Conservation (phyloP, 2,329 filamentous ascomycete genomes). For the Phialocephala sp. region DNA sequence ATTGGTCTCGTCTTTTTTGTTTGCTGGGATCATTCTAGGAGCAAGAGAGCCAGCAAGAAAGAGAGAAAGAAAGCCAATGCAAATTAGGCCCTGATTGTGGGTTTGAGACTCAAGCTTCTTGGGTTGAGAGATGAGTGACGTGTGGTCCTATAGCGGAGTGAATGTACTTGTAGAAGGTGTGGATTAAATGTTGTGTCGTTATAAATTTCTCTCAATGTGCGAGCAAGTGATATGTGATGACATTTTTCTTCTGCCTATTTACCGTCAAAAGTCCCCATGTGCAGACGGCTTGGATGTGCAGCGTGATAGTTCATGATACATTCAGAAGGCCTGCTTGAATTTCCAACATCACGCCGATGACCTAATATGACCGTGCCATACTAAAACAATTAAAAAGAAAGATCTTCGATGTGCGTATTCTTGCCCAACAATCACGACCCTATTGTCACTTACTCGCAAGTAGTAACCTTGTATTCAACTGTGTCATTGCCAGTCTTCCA, state of each 20-base stretch:
- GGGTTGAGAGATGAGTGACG: background rate
- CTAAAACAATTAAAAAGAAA: background rate
- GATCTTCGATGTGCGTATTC: too few relatives aligned
- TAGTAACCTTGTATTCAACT: constrained; percentile 50
- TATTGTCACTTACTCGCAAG: constrained; percentile 39
- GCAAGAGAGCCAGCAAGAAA: constrained; percentile 4
- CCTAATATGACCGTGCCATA: background rate
- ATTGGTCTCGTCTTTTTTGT: background rate
- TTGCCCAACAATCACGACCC: too few relatives aligned
- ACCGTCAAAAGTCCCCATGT: background rate
- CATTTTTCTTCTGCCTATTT: too few relatives aligned
- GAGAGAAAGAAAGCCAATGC: background rate
- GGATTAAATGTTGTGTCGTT: background rate
- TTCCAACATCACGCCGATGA: background rate
- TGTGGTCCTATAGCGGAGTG: background rate
- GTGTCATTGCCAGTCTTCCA: constrained; percentile 51
- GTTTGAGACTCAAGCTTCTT: background rate
- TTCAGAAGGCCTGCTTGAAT: background rate
- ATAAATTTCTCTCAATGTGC: too few relatives aligned
- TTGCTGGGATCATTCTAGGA: constrained; percentile 6
- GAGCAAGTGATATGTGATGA: too few relatives aligned
- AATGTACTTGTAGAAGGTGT: constrained; percentile 7
- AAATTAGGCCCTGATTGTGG: background rate
- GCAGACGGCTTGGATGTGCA: background rate
- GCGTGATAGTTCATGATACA: background rate